These are phyloP conservation scores for Russula virescens DNA, from an alignment of 768 basidiomycete species.

Conservation along the genomic window DNA sequence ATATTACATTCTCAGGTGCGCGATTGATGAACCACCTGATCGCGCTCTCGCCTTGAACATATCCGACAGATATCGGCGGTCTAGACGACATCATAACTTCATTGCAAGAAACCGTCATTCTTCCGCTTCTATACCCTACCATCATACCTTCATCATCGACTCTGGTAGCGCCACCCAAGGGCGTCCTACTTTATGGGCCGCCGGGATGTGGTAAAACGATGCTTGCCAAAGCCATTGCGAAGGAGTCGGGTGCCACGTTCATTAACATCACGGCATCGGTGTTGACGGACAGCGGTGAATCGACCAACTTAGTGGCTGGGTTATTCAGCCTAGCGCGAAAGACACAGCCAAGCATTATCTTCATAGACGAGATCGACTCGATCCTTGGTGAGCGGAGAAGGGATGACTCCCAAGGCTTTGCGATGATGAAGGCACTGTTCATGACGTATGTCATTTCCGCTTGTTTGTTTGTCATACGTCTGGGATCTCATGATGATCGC, in stretches of 20 bases:
- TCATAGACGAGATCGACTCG: conserved; percentile 98
- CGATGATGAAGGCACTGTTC: too few species aligned
- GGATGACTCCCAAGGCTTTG: conserved; percentile 49
- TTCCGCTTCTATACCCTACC: conserved; percentile 84
- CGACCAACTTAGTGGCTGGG: conserved; percentile 92
- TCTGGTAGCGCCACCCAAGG: conserved; percentile 88
- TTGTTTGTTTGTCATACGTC: too few species aligned
- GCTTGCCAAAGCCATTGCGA: conserved; percentile 95
- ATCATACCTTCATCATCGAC: conserved; percentile 78
- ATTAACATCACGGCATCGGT: conserved; percentile 79
- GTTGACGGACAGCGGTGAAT: conserved; percentile 74
- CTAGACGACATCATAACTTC: conserved; percentile 88
- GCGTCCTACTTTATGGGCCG: conserved; percentile 91
- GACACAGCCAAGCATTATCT: conserved; percentile 92
- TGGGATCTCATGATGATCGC: too few species aligned
- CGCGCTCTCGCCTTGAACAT: conserved; percentile 1
- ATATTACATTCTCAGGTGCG: conserved; percentile 66
- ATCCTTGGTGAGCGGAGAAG: conserved; percentile 83
- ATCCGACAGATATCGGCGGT: conserved; percentile 74
- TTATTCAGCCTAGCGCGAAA: conserved; percentile 92
- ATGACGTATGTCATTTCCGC: too few species aligned
- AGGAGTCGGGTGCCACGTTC: conserved; percentile 95
- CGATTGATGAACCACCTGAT: neutral
- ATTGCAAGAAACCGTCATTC: conserved; percentile 92
- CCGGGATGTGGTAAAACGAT: conserved; percentile 99